A percentile compares a stretch with the other conserved stretches of the same genome.
These are phyloP conservation scores for Fusarium incarnatum DNA, from an alignment of 2,329 filamentous ascomycete genomes.

Conservation along the genomic window DNA sequence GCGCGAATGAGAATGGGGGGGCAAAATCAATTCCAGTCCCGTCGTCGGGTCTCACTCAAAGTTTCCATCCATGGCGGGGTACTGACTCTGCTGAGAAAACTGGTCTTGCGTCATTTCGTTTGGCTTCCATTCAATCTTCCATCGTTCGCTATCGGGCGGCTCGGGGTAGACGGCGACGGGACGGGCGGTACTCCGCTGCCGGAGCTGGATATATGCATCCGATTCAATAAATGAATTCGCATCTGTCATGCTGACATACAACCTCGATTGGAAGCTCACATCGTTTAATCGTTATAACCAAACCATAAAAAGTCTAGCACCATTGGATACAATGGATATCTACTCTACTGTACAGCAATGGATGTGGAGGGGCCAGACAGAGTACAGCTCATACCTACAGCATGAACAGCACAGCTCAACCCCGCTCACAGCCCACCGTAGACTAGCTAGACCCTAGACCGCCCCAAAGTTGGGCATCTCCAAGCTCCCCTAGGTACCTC, in stretches of 20 bases:
- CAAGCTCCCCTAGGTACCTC: slow-evolving; percentile 13
- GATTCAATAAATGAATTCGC: slow-evolving; percentile 8
- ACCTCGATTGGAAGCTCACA: slow-evolving; percentile 5
- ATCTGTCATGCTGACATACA: slow-evolving; percentile 18
- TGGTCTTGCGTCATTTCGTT: slow-evolving; percentile 48
- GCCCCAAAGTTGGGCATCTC: slow-evolving; percentile 36
- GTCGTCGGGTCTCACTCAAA: slow-evolving; percentile 3
- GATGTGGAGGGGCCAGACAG: background rate
- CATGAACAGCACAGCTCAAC: slow-evolving; percentile 31
- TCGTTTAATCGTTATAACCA: slow-evolving; percentile 27
- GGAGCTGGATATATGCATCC: slow-evolving; percentile 23
- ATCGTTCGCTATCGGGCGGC: slow-evolving; percentile 7
- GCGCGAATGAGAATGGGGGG: slow-evolving; percentile 11
- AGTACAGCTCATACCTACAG: slow-evolving; percentile 24
- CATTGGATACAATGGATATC: background rate
- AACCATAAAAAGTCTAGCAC: background rate
- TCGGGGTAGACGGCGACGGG: slow-evolving; percentile 10
- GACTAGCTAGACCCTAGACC: slow-evolving; percentile 30
- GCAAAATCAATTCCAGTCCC: slow-evolving; percentile 19
- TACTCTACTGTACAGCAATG: slow-evolving; percentile 15
- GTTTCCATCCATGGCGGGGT: slow-evolving; percentile 45
- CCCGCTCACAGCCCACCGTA: slow-evolving; percentile 27
- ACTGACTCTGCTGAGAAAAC: slow-evolving; percentile 12
- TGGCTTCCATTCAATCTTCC: slow-evolving; percentile 13
- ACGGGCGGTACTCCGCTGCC: slow-evolving; percentile 18